Percentiles rank a stretch among this genome's conserved stretches.
phyloP scores from a whole-genome alignment of 139 green algal species.

The Haematococcus sp. region DNA sequence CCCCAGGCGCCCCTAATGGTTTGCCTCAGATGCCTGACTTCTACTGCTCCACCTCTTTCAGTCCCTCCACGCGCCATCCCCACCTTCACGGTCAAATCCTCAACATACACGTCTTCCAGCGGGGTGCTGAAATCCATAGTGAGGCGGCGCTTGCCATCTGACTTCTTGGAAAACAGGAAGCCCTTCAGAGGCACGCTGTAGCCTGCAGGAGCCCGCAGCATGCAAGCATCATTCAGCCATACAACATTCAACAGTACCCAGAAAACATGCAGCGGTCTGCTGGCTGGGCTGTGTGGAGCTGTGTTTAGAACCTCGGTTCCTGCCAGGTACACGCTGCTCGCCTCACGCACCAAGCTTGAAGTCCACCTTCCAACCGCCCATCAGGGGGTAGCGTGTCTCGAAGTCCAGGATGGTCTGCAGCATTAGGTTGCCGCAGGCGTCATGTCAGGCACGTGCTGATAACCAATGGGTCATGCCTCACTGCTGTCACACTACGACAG shows the following conservation, averaged over 20 bases:
- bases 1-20: no score
- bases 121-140: conserved; percentile 39
- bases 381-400: conserved; percentile 75
- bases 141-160: conserved; percentile 27
- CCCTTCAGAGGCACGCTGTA: conserved; percentile 72
- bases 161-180: conserved; percentile 17
- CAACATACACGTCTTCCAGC: conserved; percentile 43
- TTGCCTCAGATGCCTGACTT: no score
- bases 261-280: no score
- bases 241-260: no score
- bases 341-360: conserved; percentile 54
- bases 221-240: no score
- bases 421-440: background rate
- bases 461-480: background rate
- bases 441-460: background rate
- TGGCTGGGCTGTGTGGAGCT: background rate
- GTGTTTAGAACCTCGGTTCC: no score
- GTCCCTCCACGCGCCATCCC: no score
- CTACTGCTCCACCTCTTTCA: no score
- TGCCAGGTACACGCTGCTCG: no score
- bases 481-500: background rate
- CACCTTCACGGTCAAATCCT: conserved; percentile 34
- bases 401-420: conserved; percentile 59
- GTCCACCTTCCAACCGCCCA: conserved; percentile 82
- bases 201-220: conserved; percentile 27